Percentiles rank a stretch among this genome's conserved stretches.
These are phyloP conservation scores for Parietichytrium sp. DNA, from an alignment of 108 stramenopile genomes.

Conservation along the genomic window DNA sequence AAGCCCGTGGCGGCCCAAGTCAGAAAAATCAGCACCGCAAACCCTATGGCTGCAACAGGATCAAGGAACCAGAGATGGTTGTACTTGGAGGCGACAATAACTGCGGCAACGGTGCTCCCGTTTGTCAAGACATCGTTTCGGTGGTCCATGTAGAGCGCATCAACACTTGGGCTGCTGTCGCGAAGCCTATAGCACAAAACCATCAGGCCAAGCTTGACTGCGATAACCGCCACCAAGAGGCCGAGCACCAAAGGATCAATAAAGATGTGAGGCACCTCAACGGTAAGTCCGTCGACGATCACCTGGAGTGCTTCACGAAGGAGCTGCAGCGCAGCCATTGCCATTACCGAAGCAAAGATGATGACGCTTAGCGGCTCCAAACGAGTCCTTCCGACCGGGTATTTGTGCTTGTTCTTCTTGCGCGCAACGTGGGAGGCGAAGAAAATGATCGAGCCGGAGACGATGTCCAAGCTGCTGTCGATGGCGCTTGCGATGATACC, in stretches of 20 bases:
- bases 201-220: neutral
- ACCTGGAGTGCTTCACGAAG: neutral
- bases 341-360: neutral
- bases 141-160: neutral
- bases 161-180: neutral
- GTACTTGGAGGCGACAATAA: neutral
- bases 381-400: neutral
- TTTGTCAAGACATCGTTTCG: neutral
- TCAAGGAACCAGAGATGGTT: neutral
- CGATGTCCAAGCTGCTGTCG: neutral
- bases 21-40: neutral
- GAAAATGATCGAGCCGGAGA: neutral
- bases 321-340: neutral
- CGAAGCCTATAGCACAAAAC: neutral
- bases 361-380: neutral
- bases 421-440: neutral
- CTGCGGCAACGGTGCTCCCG: neutral
- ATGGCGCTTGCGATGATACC: neutral
- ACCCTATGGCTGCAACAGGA: neutral
- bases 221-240: neutral
- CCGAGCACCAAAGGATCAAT: neutral
- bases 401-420: neutral
- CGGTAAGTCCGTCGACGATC: neutral
- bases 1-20: neutral
- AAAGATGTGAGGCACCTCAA: neutral